These are phyloP conservation scores for Paratinospora sagittata DNA, from an alignment of 164 flowering plant genomes.

Conservation along the genomic window DNA sequence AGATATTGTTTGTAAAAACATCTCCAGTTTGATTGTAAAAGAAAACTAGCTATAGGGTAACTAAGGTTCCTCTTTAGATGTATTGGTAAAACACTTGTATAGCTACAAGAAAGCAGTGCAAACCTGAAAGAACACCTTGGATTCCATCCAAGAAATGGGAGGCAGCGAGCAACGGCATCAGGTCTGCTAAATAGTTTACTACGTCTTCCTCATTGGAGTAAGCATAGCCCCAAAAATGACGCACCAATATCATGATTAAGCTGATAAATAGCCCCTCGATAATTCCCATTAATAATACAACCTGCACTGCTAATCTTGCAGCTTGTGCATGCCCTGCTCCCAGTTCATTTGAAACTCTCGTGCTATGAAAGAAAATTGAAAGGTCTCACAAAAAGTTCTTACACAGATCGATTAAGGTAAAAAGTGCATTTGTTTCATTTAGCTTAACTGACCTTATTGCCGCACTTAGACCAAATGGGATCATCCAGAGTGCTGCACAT, in stretches of 20 bases:
- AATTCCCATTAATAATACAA: constrained; percentile 40
- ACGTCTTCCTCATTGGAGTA: constrained; percentile 65
- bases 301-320: constrained; percentile 53
- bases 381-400: not conserved
- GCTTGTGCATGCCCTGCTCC: constrained; percentile 63
- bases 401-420: too few species aligned
- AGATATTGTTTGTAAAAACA: not conserved
- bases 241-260: constrained; percentile 34
- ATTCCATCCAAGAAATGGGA: constrained; percentile 67
- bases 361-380: constrained; percentile 29
- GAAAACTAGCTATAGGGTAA: too few species aligned
- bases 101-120: not conserved
- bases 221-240: constrained; percentile 57
- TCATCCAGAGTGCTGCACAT: constrained; percentile 46
- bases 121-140: constrained; percentile 76
- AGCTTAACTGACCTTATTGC: constrained; percentile 57
- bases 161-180: constrained; percentile 63
- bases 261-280: constrained; percentile 46
- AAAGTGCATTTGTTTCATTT: not conserved
- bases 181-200: constrained; percentile 44
- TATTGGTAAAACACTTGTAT: too few species aligned
- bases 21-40: not conserved
- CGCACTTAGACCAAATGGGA: constrained; percentile 64
- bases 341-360: constrained; percentile 76
- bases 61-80: too few species aligned